Conservation (phyloP, 371 early-diverging fungal genomes). For the Apophysomyces elegans region DNA sequence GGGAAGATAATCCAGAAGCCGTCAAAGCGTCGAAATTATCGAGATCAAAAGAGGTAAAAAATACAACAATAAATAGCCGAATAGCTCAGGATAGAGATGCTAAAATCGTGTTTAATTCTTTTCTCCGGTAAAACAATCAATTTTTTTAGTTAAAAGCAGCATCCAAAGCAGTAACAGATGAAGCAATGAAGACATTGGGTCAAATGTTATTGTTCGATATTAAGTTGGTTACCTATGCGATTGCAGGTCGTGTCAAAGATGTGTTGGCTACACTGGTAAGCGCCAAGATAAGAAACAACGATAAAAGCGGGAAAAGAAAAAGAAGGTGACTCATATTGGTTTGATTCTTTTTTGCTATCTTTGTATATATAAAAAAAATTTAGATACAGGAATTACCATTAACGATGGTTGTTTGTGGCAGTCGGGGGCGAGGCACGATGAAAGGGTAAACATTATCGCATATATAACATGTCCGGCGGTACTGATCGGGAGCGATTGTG, state of each 20-base stretch:
- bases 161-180: slow-evolving; percentile 25
- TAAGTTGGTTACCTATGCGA: slow-evolving; percentile 51
- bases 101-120: not conserved
- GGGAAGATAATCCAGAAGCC: slow-evolving; percentile 50
- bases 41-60: slow-evolving; percentile 28
- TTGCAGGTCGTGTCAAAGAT: slow-evolving; percentile 57
- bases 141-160: slow-evolving; percentile 31
- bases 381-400: slow-evolving; percentile 45
- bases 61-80: slow-evolving; percentile 1
- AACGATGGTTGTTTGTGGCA: slow-evolving; percentile 55
- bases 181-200: slow-evolving; percentile 33
- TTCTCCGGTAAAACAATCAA: not conserved
- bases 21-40: slow-evolving; percentile 31
- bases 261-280: slow-evolving; percentile 26
- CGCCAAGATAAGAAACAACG: not conserved
- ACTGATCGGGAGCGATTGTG: not conserved
- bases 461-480: not conserved
- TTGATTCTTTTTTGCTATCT: not conserved
- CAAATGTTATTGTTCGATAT: slow-evolving; percentile 54
- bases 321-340: not conserved
- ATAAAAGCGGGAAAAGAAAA: not conserved
- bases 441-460: slow-evolving; percentile 39
- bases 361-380: too few relatives aligned
- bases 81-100: not conserved
- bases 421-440: slow-evolving; percentile 48